A percentile compares a stretch with the other conserved stretches of the same genome.
These are phyloP conservation scores for Clitocybe nebularis DNA, from an alignment of 1,284 basidiomycete genomes.

Conservation along the genomic window DNA sequence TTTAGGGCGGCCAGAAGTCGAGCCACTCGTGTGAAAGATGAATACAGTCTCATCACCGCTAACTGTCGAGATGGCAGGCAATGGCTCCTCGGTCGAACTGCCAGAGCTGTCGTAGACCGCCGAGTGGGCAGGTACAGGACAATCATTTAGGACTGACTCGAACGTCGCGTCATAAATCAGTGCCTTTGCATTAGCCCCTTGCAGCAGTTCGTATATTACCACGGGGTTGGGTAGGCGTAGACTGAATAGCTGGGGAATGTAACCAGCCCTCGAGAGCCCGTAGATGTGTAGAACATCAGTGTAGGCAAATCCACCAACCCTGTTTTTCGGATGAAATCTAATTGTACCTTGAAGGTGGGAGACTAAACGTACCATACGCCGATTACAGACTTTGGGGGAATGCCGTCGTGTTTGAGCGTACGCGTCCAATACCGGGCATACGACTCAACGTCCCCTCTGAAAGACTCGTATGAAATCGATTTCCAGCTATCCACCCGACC, in stretches of 20 bases:
- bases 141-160: constrained; percentile 27
- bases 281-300: constrained; percentile 60
- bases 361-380: constrained; percentile 52
- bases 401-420: constrained; percentile 33
- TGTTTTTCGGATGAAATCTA: constrained; percentile 24
- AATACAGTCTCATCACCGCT: constrained; percentile 42
- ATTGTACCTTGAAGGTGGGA: constrained; percentile 1
- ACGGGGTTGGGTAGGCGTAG: constrained; percentile 54
- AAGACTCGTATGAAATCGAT: constrained; percentile 47
- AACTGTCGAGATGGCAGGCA: constrained; percentile 38
- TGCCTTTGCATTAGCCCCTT: constrained; percentile 45
- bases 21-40: constrained; percentile 67
- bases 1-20: constrained; percentile 65
- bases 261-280: constrained; percentile 58
- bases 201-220: constrained; percentile 54
- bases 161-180: constrained; percentile 51
- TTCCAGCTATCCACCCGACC: constrained; percentile 38
- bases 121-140: constrained; percentile 38
- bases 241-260: constrained; percentile 61
- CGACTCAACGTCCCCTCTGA: constrained; percentile 51
- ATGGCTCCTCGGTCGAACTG: constrained; percentile 25
- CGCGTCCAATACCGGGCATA: constrained; percentile 51
- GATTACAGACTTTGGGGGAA: constrained; percentile 47
- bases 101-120: constrained; percentile 26
- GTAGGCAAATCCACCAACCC: constrained; percentile 59